Conservation (phyloP, 106 monocot genomes). For the Narthecium ossifragum region DNA sequence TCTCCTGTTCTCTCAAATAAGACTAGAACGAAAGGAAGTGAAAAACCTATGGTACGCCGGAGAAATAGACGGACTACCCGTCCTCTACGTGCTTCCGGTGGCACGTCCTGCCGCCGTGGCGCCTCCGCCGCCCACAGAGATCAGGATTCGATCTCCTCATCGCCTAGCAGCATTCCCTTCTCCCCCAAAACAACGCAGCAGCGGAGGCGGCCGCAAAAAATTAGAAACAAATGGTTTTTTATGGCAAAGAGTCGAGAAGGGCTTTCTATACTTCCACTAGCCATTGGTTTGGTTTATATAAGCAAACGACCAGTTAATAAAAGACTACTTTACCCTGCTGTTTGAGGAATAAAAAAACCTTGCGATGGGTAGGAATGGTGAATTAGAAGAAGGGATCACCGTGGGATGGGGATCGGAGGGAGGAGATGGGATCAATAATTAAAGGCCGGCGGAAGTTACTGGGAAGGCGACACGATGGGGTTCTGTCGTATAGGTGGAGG, state of each 20-base stretch:
- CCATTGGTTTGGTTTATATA: not conserved
- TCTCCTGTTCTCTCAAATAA: not conserved
- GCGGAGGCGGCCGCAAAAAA: not conserved
- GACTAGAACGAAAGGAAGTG: not conserved
- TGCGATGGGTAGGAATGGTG: no score
- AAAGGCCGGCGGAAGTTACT: no score
- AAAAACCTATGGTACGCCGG: not conserved
- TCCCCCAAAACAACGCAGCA: not conserved
- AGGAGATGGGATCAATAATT: no score
- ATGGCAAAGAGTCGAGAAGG: not conserved
- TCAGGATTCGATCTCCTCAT: conserved; percentile 25
- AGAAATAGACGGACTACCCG: conserved; percentile 31
- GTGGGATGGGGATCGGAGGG: no score
- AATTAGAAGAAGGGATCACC: not conserved
- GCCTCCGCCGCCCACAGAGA: conserved; percentile 21
- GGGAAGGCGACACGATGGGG: no score
- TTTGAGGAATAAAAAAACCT: not conserved
- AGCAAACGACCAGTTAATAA: no score
- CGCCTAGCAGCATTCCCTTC: conserved; percentile 34
- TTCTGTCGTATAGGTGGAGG: no score
- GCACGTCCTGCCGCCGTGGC: conserved; percentile 30
- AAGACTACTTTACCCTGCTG: not conserved
- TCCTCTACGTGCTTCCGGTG: conserved; percentile 75
- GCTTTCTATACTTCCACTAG: no score
- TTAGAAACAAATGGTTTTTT: no score